A percentile compares a stretch with the other conserved stretches of the same genome.
These are phyloP conservation scores for Saccharomycopsis amapae DNA, from an alignment of 805 yeast genomes.

Conservation along the genomic window DNA sequence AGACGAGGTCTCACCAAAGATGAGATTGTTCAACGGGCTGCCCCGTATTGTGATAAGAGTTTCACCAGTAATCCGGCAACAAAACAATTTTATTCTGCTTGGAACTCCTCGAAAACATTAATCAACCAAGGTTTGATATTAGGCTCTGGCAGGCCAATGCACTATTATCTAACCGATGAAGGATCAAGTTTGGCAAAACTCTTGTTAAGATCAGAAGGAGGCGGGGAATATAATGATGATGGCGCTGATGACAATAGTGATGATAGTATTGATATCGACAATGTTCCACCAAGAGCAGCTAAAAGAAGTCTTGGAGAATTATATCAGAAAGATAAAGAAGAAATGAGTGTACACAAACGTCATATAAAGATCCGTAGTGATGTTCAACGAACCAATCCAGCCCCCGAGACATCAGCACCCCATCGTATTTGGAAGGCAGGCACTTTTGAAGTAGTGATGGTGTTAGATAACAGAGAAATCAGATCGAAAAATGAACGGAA, in stretches of 20 bases:
- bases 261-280: not conserved
- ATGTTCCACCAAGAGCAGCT: not conserved
- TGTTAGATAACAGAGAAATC: constrained; percentile 80
- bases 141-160: constrained; percentile 48
- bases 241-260: not conserved
- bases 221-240: not conserved
- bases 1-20: constrained; percentile 57
- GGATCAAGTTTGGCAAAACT: constrained; percentile 59
- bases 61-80: constrained; percentile 55
- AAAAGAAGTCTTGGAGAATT: too few species aligned
- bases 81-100: constrained; percentile 62
- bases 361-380: too few species aligned
- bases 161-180: constrained; percentile 59
- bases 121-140: constrained; percentile 52
- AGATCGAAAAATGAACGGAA: constrained; percentile 61
- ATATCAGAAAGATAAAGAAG: too few species aligned
- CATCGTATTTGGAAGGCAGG: constrained; percentile 53
- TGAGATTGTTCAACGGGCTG: constrained; percentile 47
- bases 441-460: constrained; percentile 49
- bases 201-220: constrained; percentile 41
- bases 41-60: constrained; percentile 48
- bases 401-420: too few species aligned
- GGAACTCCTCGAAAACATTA: constrained; percentile 64
- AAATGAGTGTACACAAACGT: too few species aligned
- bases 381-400: too few species aligned